Evolutionary conservation across 495 filamentous ascomycete genomes (phyloP).

Genomic region (Penicillium ucsense): DNA sequence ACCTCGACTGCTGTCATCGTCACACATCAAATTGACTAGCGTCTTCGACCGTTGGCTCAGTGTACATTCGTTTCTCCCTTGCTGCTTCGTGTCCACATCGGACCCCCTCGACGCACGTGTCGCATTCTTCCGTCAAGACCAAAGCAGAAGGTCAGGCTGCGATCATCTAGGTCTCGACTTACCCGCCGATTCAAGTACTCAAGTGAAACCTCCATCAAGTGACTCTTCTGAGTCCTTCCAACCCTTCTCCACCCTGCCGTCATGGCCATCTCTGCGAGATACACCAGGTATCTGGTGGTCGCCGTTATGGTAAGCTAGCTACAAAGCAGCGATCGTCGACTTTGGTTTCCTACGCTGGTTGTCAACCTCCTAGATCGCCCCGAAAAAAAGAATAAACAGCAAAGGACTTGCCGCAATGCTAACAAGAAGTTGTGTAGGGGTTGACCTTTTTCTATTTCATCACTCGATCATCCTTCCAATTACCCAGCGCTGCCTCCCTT

Average conservation of each 20-base stretch:
- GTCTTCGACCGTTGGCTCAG: no score
- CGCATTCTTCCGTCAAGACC: not conserved
- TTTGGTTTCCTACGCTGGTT: no score
- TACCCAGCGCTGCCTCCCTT: conserved; percentile 23
- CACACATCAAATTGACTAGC: no score
- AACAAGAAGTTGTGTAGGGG: conserved; percentile 35
- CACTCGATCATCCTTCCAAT: conserved; percentile 55
- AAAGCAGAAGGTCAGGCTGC: conserved; percentile 1
- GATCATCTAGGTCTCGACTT: conserved; percentile 4
- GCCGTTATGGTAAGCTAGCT: conserved; percentile 64
- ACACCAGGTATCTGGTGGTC: conserved; percentile 82
- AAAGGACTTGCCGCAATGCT: not conserved
- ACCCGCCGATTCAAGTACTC: not conserved
- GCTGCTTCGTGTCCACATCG: not conserved
- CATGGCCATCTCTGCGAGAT: conserved; percentile 62
- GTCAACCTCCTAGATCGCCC: no score
- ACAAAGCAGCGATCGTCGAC: no score
- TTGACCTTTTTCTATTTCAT: conserved; percentile 71
- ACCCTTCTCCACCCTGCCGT: conserved; percentile 10
- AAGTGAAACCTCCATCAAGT: not conserved
- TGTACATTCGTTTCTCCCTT: not conserved
- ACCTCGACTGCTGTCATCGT: no score
- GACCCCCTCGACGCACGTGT: conserved; percentile 1
- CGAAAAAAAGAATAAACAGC: no score
- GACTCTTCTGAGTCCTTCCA: conserved; percentile 2